Conservation (phyloP, 805 yeast species). For the Lipomyces starkeyi region DNA sequence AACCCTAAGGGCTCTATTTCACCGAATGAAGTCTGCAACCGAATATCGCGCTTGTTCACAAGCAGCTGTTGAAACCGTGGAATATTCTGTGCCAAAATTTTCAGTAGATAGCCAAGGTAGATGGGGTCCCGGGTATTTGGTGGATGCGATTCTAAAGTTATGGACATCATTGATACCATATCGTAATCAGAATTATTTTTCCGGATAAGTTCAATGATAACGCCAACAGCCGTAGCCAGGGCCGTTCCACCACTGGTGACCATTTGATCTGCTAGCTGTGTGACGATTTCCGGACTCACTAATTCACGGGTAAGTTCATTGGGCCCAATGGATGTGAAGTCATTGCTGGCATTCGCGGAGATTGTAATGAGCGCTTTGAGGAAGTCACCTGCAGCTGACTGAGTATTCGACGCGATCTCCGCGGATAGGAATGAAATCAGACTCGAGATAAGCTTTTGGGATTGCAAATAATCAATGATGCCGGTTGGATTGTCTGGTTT, state of each 20-base stretch:
- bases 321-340: slow-evolving; percentile 93
- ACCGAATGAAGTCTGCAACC: slow-evolving; percentile 68
- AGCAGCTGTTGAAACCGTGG: slow-evolving; percentile 71
- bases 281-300: slow-evolving; percentile 74
- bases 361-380: slow-evolving; percentile 91
- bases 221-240: slow-evolving; percentile 91
- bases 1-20: slow-evolving; percentile 80
- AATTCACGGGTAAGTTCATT: slow-evolving; percentile 91
- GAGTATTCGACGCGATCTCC: slow-evolving; percentile 68
- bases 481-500: slow-evolving; percentile 90
- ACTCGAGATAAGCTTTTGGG: slow-evolving; percentile 74
- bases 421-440: slow-evolving; percentile 75
- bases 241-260: slow-evolving; percentile 79
- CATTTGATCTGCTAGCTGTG: slow-evolving; percentile 75
- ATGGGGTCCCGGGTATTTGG: slow-evolving; percentile 93
- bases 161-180: slow-evolving; percentile 79
- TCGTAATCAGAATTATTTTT: slow-evolving; percentile 97
- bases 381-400: slow-evolving; percentile 94
- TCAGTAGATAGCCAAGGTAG: slow-evolving; percentile 83
- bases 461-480: slow-evolving; percentile 73
- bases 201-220: slow-evolving; percentile 89
- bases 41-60: slow-evolving; percentile 45
- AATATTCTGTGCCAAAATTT: slow-evolving; percentile 75
- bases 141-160: slow-evolving; percentile 85
- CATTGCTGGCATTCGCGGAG: slow-evolving; percentile 88